phyloP scores from a whole-genome alignment of 2,329 filamentous ascomycete species.

The Metarhizium guizhouense region DNA sequence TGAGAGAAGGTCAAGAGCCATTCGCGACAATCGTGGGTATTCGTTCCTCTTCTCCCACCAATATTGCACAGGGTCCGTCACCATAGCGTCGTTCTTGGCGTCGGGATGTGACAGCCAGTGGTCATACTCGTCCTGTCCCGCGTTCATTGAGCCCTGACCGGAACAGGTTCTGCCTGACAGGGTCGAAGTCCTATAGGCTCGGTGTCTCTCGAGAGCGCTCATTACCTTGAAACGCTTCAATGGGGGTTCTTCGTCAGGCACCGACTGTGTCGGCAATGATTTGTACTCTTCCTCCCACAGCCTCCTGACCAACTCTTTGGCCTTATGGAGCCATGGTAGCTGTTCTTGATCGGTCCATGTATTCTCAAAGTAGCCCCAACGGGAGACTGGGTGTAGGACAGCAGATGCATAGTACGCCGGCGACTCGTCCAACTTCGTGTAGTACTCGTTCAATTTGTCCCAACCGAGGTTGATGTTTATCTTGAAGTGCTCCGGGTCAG shows the following conservation, averaged over 20 bases:
- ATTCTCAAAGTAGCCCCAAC: not conserved
- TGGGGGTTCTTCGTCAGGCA: no score
- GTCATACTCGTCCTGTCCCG: not conserved
- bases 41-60: not conserved
- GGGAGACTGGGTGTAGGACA: not conserved
- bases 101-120: not conserved
- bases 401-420: not conserved
- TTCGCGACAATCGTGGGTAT: constrained; percentile 1
- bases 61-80: not conserved
- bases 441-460: no score
- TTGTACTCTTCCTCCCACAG: not conserved
- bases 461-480: constrained; percentile 1
- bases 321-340: not conserved
- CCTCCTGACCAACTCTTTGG: not conserved
- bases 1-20: not conserved
- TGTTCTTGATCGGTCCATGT: no score
- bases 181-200: no score
- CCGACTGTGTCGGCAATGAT: not conserved
- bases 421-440: constrained; percentile 1
- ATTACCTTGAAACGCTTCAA: no score
- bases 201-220: no score
- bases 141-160: not conserved
- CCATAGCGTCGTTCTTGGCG: not conserved
- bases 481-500: constrained; percentile 2
- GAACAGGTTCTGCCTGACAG: no score